Percentiles rank a stretch among this genome's conserved stretches.
Conservation (phyloP, 208 protist species). For the Crithidia bombi region DNA sequence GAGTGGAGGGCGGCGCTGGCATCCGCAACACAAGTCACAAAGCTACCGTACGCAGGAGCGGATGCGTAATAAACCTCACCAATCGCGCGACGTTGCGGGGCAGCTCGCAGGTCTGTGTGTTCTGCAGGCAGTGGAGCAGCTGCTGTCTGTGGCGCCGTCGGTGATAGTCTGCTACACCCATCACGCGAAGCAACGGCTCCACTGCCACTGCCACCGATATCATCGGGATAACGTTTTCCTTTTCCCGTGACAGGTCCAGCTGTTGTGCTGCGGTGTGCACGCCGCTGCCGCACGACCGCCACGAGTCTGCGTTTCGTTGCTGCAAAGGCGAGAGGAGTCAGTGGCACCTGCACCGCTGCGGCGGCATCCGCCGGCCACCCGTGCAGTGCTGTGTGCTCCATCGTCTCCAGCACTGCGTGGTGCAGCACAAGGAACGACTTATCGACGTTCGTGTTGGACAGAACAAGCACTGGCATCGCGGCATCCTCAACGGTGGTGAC, state of each 20-base stretch:
- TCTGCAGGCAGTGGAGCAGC: no score
- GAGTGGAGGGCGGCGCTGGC: not conserved
- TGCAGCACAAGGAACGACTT: slow-evolving; percentile 81
- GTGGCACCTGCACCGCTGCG: slow-evolving; percentile 19
- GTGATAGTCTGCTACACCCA: no score
- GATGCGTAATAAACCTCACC: not conserved
- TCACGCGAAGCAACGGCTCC: not conserved
- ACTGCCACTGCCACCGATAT: not conserved
- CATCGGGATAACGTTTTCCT: not conserved
- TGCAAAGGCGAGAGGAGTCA: slow-evolving; percentile 20
- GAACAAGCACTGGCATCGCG: slow-evolving; percentile 51
- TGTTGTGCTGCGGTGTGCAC: not conserved
- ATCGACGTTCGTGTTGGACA: slow-evolving; percentile 93
- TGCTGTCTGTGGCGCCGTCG: no score
- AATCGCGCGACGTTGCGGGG: no score
- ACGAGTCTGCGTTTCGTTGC: slow-evolving; percentile 20
- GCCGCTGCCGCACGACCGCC: slow-evolving; percentile 30
- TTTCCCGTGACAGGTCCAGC: not conserved
- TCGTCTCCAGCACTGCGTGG: slow-evolving; percentile 59
- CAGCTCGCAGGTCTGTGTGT: not conserved
- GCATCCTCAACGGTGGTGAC: slow-evolving; percentile 30
- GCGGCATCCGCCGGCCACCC: slow-evolving; percentile 30
- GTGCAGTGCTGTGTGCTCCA: slow-evolving; percentile 42
- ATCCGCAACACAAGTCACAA: not conserved
- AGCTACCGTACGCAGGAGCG: not conserved